Conservation (phyloP, 768 basidiomycete genomes). For the Termitomyces sp. region DNA sequence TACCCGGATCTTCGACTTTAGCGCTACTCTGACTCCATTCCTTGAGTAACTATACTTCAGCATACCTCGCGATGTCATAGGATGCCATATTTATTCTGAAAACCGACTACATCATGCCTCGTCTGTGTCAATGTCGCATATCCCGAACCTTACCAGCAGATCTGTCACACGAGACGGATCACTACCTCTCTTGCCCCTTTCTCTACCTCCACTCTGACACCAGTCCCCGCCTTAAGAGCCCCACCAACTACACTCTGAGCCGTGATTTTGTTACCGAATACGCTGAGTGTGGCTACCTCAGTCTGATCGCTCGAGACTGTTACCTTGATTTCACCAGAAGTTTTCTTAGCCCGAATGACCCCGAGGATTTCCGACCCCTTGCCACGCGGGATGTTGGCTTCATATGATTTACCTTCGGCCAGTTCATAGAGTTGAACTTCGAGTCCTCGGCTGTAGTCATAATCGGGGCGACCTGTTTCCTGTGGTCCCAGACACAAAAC, state of each 20-base stretch:
- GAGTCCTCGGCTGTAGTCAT: conserved; percentile 43
- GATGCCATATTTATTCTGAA: not conserved
- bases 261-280: conserved; percentile 9
- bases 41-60: not conserved
- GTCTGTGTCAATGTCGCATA: not conserved
- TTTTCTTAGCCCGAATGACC: conserved; percentile 28
- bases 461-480: conserved; percentile 50
- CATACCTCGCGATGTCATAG: not conserved
- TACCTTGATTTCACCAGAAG: conserved; percentile 24
- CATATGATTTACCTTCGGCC: conserved; percentile 31
- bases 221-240: conserved; percentile 2
- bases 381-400: conserved; percentile 37
- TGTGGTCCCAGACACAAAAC: conserved; percentile 55
- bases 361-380: conserved; percentile 37
- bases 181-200: conserved; percentile 13
- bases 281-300: conserved; percentile 13
- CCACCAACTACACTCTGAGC: conserved; percentile 12
- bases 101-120: not conserved
- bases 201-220: conserved; percentile 11
- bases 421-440: conserved; percentile 51
- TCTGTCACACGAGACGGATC: conserved; percentile 10
- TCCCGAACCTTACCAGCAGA: not conserved
- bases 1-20: not conserved
- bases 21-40: not conserved
- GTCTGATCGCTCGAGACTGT: conserved; percentile 14